Evolutionary conservation across 352 stramenopile species (phyloP), one percentile per base, ranked within the genome.

Genomic region (Pythium rhizo-oryzae): DNA sequence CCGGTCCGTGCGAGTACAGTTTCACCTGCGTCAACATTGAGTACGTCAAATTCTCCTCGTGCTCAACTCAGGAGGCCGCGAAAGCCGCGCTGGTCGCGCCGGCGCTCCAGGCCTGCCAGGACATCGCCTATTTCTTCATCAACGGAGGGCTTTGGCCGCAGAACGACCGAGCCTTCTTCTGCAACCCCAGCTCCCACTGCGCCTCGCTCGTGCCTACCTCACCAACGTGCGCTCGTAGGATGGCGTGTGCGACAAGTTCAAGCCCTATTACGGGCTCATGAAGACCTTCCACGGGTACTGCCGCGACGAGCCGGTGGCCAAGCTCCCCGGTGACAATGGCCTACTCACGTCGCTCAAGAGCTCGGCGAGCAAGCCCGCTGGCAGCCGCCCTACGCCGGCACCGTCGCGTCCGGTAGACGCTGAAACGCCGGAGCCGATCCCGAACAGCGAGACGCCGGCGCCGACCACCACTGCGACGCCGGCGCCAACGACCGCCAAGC

Each of bases 321-420:
- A 21, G 11, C 9, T 65, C 0, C 13, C 30, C 15, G 47, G 35
- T 13, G 59, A 65, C 59, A 65, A 65, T n/a, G 59, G 59, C 19
- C 46, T 65, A 15, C 23, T 65, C 15, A 47, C 33, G 21, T 46
- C 44, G 13, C 56, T 62, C 35, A 50, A 61, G 15, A 47, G 18
- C 24, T 12, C 5, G 13, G 13, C 24, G 9, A 23, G 11, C 24
- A 56, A 56, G 50, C 50, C 50, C 6, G 41, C 9, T 2, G 18
- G 28, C 3, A 33, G 41, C 41, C 41, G 41, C 18, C 41, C 41
- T 2, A 56, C 50, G 50, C 50, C 50, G 9, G 52, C 52, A 8
- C 52, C 13, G 5, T 46, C 52, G 52, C 12, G 28, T 23, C 52
- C 52, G n/a, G 52, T 58, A 1, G 52, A 25, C 25, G 8, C 12